Evolutionary conservation across 345 rosid species (phyloP), one percentile per base, ranked within the genome.

Genomic region (Linum tenue): DNA sequence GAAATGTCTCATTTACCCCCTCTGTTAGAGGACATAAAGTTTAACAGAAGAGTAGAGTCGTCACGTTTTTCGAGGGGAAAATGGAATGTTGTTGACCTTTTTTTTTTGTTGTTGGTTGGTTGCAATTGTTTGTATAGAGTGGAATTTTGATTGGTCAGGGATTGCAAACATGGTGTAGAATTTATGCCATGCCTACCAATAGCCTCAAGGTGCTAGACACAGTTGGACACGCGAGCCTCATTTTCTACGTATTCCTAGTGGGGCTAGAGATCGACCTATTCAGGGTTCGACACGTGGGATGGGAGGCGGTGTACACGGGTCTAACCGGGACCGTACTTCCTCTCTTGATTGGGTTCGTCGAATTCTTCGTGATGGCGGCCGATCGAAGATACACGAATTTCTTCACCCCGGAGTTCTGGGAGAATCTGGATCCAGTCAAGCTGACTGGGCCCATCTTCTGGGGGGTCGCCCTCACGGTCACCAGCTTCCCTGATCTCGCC

Each of bases 381-480:
- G 35, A 7, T 11, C 39, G 5, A 17, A 15, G 50, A 5, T 8
- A 31, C 14, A 50, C 10, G 69, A 8, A 15, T 17, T 55, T 9
- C 37, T 50, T 43, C 14, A 57, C 37, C 65, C 70, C 3, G 14
- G 1, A 22, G 38, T 7, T 2, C n/a, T 3, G 38, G 67, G 71
- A 0, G 5, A 62, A 14, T 58, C 67, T 7, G 56, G 38, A 1
- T 0, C 16, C 7, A 79, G 62, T 51, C 56, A 39, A 39, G 37
- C 66, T 15, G 67, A 63, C 31, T 14, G 85, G 83, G 48, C 59
- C 67, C 55, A 1, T 85, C 37, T 80, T 66, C 63, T 84, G 89
- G 81, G 81, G 82, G 0, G 57, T 84, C 8, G 70, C 83, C n/a
- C 78, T 85, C 4, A 66, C 31, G 31, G 31, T 22, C 31, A 22